Evolutionary conservation across 108 stramenopile genomes (phyloP).

Genomic region (Halocafeteria seosinensis): DNA sequence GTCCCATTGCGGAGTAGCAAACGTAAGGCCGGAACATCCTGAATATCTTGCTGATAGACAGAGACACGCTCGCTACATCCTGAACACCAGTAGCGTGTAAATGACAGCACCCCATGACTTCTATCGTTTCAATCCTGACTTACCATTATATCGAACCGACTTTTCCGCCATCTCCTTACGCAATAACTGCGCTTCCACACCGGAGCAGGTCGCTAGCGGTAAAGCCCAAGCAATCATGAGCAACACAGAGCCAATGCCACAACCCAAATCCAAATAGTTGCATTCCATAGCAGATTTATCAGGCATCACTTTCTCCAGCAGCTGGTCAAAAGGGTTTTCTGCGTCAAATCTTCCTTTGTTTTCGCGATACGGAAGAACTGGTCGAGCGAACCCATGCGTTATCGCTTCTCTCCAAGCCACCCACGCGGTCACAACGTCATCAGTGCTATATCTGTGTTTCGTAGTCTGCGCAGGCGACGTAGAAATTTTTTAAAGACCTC

Average conservation of each 20-base stretch:
- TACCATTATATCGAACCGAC: not conserved
- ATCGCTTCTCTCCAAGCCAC: not conserved
- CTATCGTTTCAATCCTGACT: too few relatives aligned
- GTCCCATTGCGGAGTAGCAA: not conserved
- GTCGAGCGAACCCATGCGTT: not conserved
- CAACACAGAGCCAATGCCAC: constrained; percentile 18
- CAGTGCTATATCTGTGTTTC: constrained; percentile 14
- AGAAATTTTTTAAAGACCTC: too few relatives aligned
- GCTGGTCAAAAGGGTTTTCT: not conserved
- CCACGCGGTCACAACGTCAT: constrained; percentile 15
- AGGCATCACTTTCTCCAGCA: too few relatives aligned
- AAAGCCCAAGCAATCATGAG: constrained; percentile 12
- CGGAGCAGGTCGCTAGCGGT: not conserved
- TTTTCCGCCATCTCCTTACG: constrained; percentile 4
- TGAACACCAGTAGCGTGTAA: too few relatives aligned
- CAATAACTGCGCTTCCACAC: constrained; percentile 15
- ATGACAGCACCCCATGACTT: too few relatives aligned
- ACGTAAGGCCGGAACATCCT: not conserved
- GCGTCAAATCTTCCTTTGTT: too few relatives aligned
- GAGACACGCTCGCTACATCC: not conserved
- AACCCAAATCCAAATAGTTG: constrained; percentile 12
- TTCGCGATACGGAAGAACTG: not conserved
- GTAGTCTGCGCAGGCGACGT: too few relatives aligned
- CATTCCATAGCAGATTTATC: too few relatives aligned
- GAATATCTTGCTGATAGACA: not conserved